Conservation (phyloP, 2,329 filamentous ascomycete species). For the Septoria petroselini region DNA sequence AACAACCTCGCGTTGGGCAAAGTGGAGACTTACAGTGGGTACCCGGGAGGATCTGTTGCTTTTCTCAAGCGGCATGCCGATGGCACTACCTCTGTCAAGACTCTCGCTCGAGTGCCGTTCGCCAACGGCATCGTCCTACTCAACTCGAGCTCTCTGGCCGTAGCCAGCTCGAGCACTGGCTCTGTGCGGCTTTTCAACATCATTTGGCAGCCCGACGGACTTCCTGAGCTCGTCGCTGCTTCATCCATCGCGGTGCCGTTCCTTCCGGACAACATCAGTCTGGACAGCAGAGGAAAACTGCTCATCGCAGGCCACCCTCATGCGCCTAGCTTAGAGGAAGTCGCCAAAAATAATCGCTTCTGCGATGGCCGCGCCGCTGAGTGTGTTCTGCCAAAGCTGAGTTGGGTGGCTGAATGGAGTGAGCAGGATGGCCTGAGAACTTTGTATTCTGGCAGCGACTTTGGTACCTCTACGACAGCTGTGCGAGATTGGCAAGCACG, state of each 20-base stretch:
- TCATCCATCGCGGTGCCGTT: conserved; percentile 31
- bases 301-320: conserved; percentile 45
- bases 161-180: conserved; percentile 39
- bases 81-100: conserved; percentile 10
- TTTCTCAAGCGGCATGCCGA: conserved; percentile 33
- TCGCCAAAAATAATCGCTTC: conserved; percentile 26
- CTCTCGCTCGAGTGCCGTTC: conserved; percentile 40
- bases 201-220: background rate
- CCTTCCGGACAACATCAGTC: conserved; percentile 43
- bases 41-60: conserved; percentile 40
- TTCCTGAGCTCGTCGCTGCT: conserved; percentile 17
- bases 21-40: conserved; percentile 41
- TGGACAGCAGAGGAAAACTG: conserved; percentile 40
- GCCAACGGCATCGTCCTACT: conserved; percentile 44
- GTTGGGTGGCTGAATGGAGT: conserved; percentile 42
- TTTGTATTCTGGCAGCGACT: conserved; percentile 41
- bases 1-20: conserved; percentile 33
- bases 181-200: conserved; percentile 40
- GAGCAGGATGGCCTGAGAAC: conserved; percentile 35
- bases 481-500: conserved; percentile 41
- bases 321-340: conserved; percentile 33
- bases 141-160: conserved; percentile 40
- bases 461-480: conserved; percentile 39
- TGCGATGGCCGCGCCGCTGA: conserved; percentile 21
- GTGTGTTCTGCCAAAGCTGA: conserved; percentile 28